Percentiles rank a stretch among this genome's conserved stretches.
Evolutionary conservation across 2,329 filamentous ascomycete genomes (phyloP).

Genomic region (Cladorrhinum sp.): DNA sequence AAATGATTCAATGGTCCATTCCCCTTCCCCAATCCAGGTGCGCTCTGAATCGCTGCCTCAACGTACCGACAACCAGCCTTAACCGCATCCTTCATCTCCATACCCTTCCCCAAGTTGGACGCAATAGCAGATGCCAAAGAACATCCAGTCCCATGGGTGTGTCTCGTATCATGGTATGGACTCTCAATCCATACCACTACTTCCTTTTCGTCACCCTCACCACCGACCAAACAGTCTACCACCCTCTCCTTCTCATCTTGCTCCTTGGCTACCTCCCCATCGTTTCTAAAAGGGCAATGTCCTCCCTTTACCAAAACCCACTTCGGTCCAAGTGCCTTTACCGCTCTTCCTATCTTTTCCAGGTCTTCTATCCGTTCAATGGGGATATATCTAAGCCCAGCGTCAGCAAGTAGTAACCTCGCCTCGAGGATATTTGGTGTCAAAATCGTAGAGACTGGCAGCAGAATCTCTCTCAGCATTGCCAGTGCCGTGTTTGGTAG

Average conservation of each 20-base stretch:
- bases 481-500: slow-evolving; percentile 63
- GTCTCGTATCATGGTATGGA: slow-evolving; percentile 67
- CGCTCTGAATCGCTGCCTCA: slow-evolving; percentile 66
- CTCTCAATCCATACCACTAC: slow-evolving; percentile 59
- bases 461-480: slow-evolving; percentile 56
- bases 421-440: slow-evolving; percentile 80
- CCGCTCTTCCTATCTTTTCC: slow-evolving; percentile 61
- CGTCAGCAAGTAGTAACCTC: slow-evolving; percentile 57
- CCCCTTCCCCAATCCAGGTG: slow-evolving; percentile 61
- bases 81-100: slow-evolving; percentile 58
- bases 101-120: slow-evolving; percentile 63
- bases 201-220: slow-evolving; percentile 35
- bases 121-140: slow-evolving; percentile 84
- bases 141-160: slow-evolving; percentile 94
- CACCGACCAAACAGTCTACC: slow-evolving; percentile 75
- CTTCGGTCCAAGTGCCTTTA: slow-evolving; percentile 68
- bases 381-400: slow-evolving; percentile 38
- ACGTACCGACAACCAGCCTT: slow-evolving; percentile 67
- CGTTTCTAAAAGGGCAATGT: slow-evolving; percentile 70
- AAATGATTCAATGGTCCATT: slow-evolving; percentile 77
- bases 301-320: slow-evolving; percentile 90
- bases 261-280: slow-evolving; percentile 56
- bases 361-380: slow-evolving; percentile 63
- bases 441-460: slow-evolving; percentile 65
- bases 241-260: slow-evolving; percentile 57